Evolutionary conservation across 148 eudicot genomes (phyloP).

Genomic region (Silene latifolia): DNA sequence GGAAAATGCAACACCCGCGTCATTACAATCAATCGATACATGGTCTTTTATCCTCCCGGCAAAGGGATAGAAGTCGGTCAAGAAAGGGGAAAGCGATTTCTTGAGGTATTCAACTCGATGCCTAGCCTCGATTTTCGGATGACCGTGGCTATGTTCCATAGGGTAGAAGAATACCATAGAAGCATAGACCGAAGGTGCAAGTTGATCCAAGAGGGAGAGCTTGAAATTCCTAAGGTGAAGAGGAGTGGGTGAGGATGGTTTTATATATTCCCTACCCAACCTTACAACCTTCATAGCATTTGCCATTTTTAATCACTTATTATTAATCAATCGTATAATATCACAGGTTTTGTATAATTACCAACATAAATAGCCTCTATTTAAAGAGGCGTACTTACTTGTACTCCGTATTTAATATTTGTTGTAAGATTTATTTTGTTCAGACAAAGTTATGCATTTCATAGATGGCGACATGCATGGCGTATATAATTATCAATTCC

Average conservation of each 20-base stretch:
- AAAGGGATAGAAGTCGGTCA: slow-evolving; percentile 45
- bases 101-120: slow-evolving; percentile 24
- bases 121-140: slow-evolving; percentile 1
- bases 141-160: too few relatives aligned
- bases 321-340: too few relatives aligned
- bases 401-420: too few relatives aligned
- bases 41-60: slow-evolving; percentile 43
- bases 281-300: slow-evolving; percentile 23
- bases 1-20: slow-evolving; percentile 35
- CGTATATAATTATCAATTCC: not conserved
- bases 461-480: too few relatives aligned
- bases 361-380: too few relatives aligned
- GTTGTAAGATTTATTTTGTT: slow-evolving; percentile 6
- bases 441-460: slow-evolving; percentile 1
- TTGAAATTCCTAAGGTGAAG: slow-evolving; percentile 21
- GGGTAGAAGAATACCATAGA: slow-evolving; percentile 34
- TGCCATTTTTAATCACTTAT: not conserved
- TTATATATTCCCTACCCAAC: slow-evolving; percentile 23
- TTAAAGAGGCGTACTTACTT: too few relatives aligned
- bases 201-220: slow-evolving; percentile 35
- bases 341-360: too few relatives aligned
- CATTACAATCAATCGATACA: slow-evolving; percentile 39
- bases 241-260: slow-evolving; percentile 36
- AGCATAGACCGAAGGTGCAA: slow-evolving; percentile 26
- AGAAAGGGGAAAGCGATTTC: slow-evolving; percentile 32